Evolutionary conservation across 495 filamentous ascomycete genomes (phyloP), one percentile per base, ranked within the genome.

Genomic region (Filosporella fistucella): DNA sequence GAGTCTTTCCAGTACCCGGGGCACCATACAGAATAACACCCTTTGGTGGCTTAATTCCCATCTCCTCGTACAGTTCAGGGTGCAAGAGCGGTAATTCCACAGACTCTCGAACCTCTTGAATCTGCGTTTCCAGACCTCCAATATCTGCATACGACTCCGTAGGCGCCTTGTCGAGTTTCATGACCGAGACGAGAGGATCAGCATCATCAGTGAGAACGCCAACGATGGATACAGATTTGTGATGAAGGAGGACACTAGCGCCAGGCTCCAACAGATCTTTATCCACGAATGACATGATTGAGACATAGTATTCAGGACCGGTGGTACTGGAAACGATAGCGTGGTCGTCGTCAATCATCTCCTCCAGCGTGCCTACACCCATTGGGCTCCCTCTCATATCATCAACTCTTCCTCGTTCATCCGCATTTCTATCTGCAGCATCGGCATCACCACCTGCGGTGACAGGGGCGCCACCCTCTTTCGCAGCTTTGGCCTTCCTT

Each of bases 221-320:
- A 35, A 99, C 93, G 41, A 99, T 96, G 9, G 90, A 96, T 25
- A 97, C 94, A 16, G 85, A 89, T 69, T 99, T 99, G 68, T 99
- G 93, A 60, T 99, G 93, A 37, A 99, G 73, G 23, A 99, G 73
- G 48, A 99, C 91, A 60, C 89, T 95, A 14, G 93, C 91, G 43
- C 93, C 93, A 4, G 93, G 93, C 66, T 99, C 93, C 13, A 99
- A 80, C 10, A 99, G 78, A 60, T 99, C 93, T 69, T 99, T 99
- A 72, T 99, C 93, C 30, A 99, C 93, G 58, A 99, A 99, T 32
- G 91, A 96, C 93, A 99, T 99, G 77, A 99, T 99, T 42, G 90
- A 96, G 49, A 99, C 93, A 64, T 99, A 99, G 73, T 96, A 99
- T 65, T 99, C 93, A 2, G 93, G 94, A 0, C 93, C 93, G 11